These are phyloP conservation scores for Groenewaldozyma salmanticensis DNA, from an alignment of 805 yeast species.

Conservation along the genomic window DNA sequence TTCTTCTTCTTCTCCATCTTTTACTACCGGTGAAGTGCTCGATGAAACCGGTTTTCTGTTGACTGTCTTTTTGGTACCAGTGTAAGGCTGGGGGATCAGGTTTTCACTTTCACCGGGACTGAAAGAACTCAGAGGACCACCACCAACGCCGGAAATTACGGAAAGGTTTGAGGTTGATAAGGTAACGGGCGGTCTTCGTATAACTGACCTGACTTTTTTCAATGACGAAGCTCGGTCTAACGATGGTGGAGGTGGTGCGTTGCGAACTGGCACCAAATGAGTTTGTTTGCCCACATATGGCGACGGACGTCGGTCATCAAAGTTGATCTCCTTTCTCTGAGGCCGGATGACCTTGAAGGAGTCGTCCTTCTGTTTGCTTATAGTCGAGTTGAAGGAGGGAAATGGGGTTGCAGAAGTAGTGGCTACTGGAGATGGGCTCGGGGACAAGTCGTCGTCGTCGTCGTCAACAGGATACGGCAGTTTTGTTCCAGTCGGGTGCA, in stretches of 20 bases:
- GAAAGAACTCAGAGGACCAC: constrained; percentile 10
- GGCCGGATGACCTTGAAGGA: constrained; percentile 60
- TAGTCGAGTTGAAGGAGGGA: not conserved
- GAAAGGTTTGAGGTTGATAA: not conserved
- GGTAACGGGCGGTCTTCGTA: not conserved
- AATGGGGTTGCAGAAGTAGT: not conserved
- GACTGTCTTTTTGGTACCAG: constrained; percentile 17
- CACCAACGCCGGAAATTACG: not conserved
- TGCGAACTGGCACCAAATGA: constrained; percentile 56
- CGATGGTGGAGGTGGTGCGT: constrained; percentile 37
- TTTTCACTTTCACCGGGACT: constrained; percentile 21
- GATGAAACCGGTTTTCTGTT: constrained; percentile 18
- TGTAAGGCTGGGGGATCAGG: constrained; percentile 21
- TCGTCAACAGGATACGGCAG: not conserved
- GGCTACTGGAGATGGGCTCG: not conserved
- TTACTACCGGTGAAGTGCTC: constrained; percentile 1
- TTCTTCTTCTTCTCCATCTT: not conserved
- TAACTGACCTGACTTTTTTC: constrained; percentile 2
- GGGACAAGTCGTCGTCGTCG: not conserved
- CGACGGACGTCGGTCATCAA: constrained; percentile 67
- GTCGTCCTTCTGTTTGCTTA: constrained; percentile 20
- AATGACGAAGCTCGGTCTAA: constrained; percentile 13
- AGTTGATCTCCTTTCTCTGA: constrained; percentile 59
- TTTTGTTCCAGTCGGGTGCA: not conserved
- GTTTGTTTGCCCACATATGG: constrained; percentile 43